Evolutionary conservation across 139 green algal species (phyloP), one percentile per base, ranked within the genome.

Genomic region (Spirogloea muscicola): DNA sequence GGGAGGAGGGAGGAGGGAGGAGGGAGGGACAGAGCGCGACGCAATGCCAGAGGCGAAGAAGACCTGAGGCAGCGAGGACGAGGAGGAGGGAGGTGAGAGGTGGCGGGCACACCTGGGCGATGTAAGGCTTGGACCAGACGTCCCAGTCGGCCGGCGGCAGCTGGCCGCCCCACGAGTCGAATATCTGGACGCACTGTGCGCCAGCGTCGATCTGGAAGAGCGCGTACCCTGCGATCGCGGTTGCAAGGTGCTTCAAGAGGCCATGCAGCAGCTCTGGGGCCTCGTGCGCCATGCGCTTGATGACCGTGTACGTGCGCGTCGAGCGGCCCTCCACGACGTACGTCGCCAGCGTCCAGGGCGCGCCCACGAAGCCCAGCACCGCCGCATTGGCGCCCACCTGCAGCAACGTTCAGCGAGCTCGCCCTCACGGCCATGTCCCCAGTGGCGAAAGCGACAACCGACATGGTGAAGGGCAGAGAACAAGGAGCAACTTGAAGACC

Each of bases 91-190:
- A n/a, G n/a, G n/a, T n/a, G n/a, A n/a, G n/a, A n/a, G n/a, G n/a
- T n/a, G n/a, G 13, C 16, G 33, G 52, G 10, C 55, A 40, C 42
- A 97, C 93, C 41, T 87, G 84, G 74, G 89, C 67, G 58, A 97
- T 91, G 87, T 98, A 98, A 7, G 93, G 93, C 42, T 89, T 86
- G 29, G 85, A 93, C 90, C 91, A 97, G 68, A 80, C 82, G 66
- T 98, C 94, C 94, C 94, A 98, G 58, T 85, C 65, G 34, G 85
- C 72, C 1, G 93, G 93, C n/a, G 92, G 86, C 41, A 97, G 88
- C 84, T 98, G 93, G 0, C 93, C 92, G 31, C 93, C 93, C 93
- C 93, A 98, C 1, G 87, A 94, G 83, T 98, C 93, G 79, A 98
- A 98, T 57, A 98, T 90, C 83, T 94, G 88, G 44, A 91, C 42